Conservation (phyloP, 257 asterid species). For the Solanum neorickii region DNA sequence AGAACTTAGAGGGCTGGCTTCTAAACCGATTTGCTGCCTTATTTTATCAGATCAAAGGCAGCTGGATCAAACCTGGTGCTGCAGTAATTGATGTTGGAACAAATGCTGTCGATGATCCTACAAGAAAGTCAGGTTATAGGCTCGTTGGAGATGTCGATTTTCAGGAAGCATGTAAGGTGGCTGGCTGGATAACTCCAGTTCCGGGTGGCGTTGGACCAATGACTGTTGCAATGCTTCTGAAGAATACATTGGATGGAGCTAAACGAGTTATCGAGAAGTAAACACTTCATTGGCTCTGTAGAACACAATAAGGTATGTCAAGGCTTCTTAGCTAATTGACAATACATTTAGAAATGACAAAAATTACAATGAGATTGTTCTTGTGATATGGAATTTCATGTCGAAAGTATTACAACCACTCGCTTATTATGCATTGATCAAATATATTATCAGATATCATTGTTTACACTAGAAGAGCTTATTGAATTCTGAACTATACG, state of each 20-base stretch:
- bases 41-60: constrained; percentile 64
- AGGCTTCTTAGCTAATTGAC: neutral
- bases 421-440: neutral
- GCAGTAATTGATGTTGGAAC: constrained; percentile 96
- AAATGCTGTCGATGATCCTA: constrained; percentile 72
- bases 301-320: neutral
- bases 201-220: constrained; percentile 98
- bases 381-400: neutral
- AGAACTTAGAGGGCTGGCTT: neutral
- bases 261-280: constrained; percentile 48
- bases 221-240: constrained; percentile 92
- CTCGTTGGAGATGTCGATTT: constrained; percentile 93
- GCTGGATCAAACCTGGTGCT: constrained; percentile 98
- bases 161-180: constrained; percentile 67
- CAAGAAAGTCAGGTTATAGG: constrained; percentile 74
- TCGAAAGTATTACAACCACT: neutral
- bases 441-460: neutral
- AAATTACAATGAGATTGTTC: neutral
- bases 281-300: neutral
- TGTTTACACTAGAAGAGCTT: neutral
- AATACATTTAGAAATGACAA: neutral
- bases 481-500: neutral
- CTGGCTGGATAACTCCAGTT: constrained; percentile 91
- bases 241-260: constrained; percentile 84
- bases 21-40: neutral